These are phyloP conservation scores for Tuber brumale DNA, from an alignment of 495 filamentous ascomycete genomes.

Conservation along the genomic window DNA sequence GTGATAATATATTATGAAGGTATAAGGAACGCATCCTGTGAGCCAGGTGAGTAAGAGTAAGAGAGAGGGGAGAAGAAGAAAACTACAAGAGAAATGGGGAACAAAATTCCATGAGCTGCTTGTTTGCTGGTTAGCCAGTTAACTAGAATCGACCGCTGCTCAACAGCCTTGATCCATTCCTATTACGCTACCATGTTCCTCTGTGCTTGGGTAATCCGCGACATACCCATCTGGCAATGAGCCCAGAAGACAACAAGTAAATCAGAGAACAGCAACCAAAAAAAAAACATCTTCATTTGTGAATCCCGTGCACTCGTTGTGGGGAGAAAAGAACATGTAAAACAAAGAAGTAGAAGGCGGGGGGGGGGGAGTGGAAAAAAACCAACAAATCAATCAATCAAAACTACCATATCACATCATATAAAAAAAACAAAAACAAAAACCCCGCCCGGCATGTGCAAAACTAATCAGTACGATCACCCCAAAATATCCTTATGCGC, in stretches of 20 bases:
- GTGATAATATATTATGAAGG: neutral
- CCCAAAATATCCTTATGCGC: constrained; percentile 15
- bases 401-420: constrained; percentile 6
- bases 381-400: neutral
- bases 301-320: neutral
- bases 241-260: neutral
- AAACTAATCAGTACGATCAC: neutral
- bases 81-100: neutral
- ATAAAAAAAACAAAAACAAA: constrained; percentile 6
- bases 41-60: neutral
- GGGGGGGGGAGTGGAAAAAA: neutral
- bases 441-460: neutral
- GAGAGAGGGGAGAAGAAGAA: neutral
- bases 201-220: neutral
- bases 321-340: neutral
- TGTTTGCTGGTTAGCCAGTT: neutral
- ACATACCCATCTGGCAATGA: neutral
- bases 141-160: neutral
- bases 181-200: neutral
- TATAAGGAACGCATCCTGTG: neutral
- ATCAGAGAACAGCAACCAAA: too few species aligned
- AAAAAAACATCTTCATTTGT: neutral
- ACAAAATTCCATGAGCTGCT: neutral
- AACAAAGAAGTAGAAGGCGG: neutral
- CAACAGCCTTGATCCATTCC: neutral